Percentiles rank a stretch among this genome's conserved stretches.
These are phyloP conservation scores for Aegilops tauschii DNA, from an alignment of 176 grass and related monocot genomes.

Conservation along the genomic window DNA sequence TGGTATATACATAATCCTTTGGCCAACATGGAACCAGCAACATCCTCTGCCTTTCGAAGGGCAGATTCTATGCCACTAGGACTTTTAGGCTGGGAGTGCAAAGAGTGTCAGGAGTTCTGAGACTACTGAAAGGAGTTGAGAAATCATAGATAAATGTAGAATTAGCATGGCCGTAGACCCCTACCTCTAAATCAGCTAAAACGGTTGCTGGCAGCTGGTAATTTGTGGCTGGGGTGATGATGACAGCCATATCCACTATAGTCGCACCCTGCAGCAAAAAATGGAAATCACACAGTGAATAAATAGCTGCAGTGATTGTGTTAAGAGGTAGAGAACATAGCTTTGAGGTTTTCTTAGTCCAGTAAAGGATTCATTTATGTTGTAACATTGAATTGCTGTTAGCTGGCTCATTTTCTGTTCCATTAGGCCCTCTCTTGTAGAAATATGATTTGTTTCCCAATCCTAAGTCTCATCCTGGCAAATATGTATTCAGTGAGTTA, in stretches of 20 bases:
- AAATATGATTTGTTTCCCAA: not conserved
- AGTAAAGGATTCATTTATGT: not conserved
- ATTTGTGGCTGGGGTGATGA: conserved; percentile 58
- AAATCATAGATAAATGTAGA: not conserved
- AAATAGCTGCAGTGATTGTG: not conserved
- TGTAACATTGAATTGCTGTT: not conserved
- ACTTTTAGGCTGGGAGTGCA: conserved; percentile 39
- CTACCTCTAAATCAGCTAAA: conserved; percentile 49
- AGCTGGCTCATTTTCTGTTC: not conserved
- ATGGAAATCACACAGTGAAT: not conserved
- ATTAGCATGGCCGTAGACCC: not conserved
- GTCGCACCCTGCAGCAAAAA: conserved; percentile 62
- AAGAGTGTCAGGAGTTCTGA: conserved; percentile 11
- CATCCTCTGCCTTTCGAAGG: conserved; percentile 63
- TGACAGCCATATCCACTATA: conserved; percentile 75
- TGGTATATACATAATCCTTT: conserved; percentile 41
- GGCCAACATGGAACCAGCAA: conserved; percentile 63
- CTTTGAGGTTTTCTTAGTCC: not conserved
- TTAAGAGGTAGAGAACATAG: conserved; percentile 1
- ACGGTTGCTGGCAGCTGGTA: conserved; percentile 55
- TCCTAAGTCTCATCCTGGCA: not conserved
- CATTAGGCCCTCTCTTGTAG: not conserved
- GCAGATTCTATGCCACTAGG: conserved; percentile 47
- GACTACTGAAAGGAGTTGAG: not conserved
- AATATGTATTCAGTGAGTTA: not conserved